Conservation (phyloP, 768 basidiomycete species). For the Rhizopogon sp. region DNA sequence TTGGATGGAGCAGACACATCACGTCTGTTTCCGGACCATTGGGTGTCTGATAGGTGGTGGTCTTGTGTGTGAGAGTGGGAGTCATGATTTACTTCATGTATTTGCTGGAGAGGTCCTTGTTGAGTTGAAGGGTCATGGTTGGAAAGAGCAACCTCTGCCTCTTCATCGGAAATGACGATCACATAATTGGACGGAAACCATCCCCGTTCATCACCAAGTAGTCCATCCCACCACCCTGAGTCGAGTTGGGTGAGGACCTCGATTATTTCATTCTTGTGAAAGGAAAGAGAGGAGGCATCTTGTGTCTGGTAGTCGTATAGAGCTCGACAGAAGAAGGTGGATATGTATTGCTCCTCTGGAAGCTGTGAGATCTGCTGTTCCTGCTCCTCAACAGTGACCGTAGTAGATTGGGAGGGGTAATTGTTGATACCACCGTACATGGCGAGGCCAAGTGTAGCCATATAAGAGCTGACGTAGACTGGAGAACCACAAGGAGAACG, state of each 20-base stretch:
- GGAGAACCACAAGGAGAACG: slow-evolving; percentile 1
- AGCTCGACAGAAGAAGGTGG: slow-evolving; percentile 84
- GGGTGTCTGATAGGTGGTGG: slow-evolving; percentile 33
- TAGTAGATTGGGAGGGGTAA: slow-evolving; percentile 12
- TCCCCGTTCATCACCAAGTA: slow-evolving; percentile 84
- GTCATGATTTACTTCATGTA: slow-evolving; percentile 4
- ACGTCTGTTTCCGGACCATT: slow-evolving; percentile 34
- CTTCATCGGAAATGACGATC: slow-evolving; percentile 68
- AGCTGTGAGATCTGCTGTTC: slow-evolving; percentile 10
- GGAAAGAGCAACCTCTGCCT: slow-evolving; percentile 64
- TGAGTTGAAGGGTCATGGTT: slow-evolving; percentile 12
- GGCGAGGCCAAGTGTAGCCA: slow-evolving; percentile 22
- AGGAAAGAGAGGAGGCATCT: slow-evolving; percentile 86
- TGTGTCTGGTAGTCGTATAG: slow-evolving; percentile 88
- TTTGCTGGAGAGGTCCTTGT: slow-evolving; percentile 10
- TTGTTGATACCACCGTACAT: slow-evolving; percentile 11
- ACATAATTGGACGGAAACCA: slow-evolving; percentile 99
- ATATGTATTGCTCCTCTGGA: slow-evolving; percentile 54
- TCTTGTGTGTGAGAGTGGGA: slow-evolving; percentile 15
- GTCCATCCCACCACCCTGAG: slow-evolving; percentile 98
- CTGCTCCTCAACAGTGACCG: slow-evolving; percentile 19
- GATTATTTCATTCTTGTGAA: slow-evolving; percentile 83
- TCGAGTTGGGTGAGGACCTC: slow-evolving; percentile 89
- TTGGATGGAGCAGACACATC: slow-evolving; percentile 31
- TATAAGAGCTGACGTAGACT: slow-evolving; percentile 7